Conservation (phyloP, 176 grass and related monocot genomes). For the Alopecurus myosuroides region DNA sequence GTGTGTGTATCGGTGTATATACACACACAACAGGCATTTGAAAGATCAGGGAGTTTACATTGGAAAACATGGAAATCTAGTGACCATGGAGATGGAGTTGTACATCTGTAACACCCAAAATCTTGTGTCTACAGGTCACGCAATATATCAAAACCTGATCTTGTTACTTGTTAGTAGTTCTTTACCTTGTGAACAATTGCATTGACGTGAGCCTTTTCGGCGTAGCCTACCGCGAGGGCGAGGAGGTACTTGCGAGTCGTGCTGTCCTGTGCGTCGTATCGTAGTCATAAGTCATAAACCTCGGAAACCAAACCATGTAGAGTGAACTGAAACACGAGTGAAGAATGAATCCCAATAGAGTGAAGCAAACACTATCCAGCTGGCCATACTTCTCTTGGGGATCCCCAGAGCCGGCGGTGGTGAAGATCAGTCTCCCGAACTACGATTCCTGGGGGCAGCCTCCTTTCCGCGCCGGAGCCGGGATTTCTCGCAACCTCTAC, state of each 20-base stretch:
- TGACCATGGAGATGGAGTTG: neutral
- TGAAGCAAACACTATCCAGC: neutral
- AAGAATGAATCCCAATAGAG: neutral
- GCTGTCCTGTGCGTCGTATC: neutral
- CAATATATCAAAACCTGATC: neutral
- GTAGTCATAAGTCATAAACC: neutral
- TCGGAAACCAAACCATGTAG: neutral
- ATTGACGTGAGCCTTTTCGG: neutral
- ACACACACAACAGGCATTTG: too few relatives aligned
- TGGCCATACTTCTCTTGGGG: neutral
- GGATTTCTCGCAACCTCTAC: neutral
- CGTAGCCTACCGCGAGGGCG: neutral
- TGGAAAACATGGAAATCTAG: too few relatives aligned
- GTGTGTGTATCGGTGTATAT: too few relatives aligned
- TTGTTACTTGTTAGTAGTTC: neutral
- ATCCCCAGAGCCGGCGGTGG: slow-evolving; percentile 25
- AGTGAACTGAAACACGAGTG: neutral
- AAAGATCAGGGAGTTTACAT: too few relatives aligned
- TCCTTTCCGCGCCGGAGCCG: slow-evolving; percentile 10
- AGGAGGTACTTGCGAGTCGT: slow-evolving; percentile 14
- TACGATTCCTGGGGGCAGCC: slow-evolving; percentile 37
- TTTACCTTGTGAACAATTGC: slow-evolving; percentile 20
- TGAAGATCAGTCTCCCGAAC: slow-evolving; percentile 40
- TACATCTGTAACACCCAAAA: neutral
- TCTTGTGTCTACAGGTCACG: too few relatives aligned